Evolutionary conservation across 2,329 filamentous ascomycete species (phyloP).

Genomic region (Herpotrichia juniperi): DNA sequence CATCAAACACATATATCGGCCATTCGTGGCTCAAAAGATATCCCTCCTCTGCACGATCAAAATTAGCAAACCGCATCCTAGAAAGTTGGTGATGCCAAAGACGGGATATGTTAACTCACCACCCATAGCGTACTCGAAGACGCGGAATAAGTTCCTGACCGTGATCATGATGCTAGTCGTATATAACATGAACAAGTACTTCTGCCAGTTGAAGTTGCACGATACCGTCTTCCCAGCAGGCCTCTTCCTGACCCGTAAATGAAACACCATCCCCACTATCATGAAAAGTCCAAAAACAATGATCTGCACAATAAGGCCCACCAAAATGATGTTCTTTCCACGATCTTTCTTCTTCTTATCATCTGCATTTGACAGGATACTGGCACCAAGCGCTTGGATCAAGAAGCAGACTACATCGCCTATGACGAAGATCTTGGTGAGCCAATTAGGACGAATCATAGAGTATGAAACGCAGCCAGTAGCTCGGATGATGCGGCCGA

Average conservation of each 20-base stretch:
- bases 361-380: constrained; percentile 34
- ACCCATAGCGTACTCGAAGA: constrained; percentile 49
- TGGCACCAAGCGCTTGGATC: constrained; percentile 54
- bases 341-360: constrained; percentile 24
- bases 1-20: constrained; percentile 58
- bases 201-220: constrained; percentile 36
- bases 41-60: constrained; percentile 33
- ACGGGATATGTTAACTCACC: constrained; percentile 5
- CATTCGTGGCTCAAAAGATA: constrained; percentile 58
- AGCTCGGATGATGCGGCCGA: constrained; percentile 41
- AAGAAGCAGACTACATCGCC: constrained; percentile 59
- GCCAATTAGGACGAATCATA: constrained; percentile 46
- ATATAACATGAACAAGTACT: constrained; percentile 42
- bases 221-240: constrained; percentile 22
- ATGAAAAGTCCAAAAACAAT: constrained; percentile 61
- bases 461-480: constrained; percentile 46
- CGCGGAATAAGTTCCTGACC: constrained; percentile 53
- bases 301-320: constrained; percentile 61
- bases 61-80: background rate
- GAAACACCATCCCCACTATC: constrained; percentile 54
- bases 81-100: background rate
- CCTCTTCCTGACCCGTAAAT: constrained; percentile 29
- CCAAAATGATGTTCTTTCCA: constrained; percentile 57
- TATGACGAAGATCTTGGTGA: constrained; percentile 59
- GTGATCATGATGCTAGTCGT: constrained; percentile 48